Base-by-base conservation (phyloP, 495 filamentous ascomycete species). In the Glonium stellatum region DNA sequence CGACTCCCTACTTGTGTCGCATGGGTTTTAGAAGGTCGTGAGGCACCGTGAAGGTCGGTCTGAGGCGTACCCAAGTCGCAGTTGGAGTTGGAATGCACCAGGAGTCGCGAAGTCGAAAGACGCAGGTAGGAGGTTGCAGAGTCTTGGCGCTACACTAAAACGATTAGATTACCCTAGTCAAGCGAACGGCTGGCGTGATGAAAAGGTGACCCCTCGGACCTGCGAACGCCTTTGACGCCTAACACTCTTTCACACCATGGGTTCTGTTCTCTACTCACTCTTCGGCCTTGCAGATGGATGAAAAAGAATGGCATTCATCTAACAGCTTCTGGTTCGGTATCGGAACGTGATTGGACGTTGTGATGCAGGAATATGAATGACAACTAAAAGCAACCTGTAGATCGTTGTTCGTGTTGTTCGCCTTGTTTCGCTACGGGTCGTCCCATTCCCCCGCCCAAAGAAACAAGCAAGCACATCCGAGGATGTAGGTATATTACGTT, bases 1-100 rank as follows among this genome's bases (percentile, higher is more conserved):
- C 57, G 19, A 39, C 37, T 60, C n/a, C 46, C 62, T 65, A 65
- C 36, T 53, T 36, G 44, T 39, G 53, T 42, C 62, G 62, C 62
- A 65, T 65, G 1, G 22, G 54, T 35, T 23, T 47, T n/a, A 15
- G 50, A n/a, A 23, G 55, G 10, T 37, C 50, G 19, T 37, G 51
- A 6, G 3, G 18, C 13, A 18, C 36, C 12, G 8, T 52, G 44
- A 12, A 19, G 15, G 48, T 34, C 51, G 59, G 12, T 52, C 52
- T 23, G 22, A 55, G 13, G 27, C n/a, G 37, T 54, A 5, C 21
- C 22, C 21, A 53, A 55, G 23, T 39, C 34, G 10, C 25, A 2
- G 48, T 27, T 25, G 63, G 39, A 13, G 59, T 57, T 62, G 59
- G 50, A 62, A 66, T 62, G 52, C 52, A 39, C 18, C 21, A 23